Evolutionary conservation across 768 basidiomycete species (phyloP), one percentile per base, ranked within the genome.

Genomic region (Macrolepiota fuliginosa): DNA sequence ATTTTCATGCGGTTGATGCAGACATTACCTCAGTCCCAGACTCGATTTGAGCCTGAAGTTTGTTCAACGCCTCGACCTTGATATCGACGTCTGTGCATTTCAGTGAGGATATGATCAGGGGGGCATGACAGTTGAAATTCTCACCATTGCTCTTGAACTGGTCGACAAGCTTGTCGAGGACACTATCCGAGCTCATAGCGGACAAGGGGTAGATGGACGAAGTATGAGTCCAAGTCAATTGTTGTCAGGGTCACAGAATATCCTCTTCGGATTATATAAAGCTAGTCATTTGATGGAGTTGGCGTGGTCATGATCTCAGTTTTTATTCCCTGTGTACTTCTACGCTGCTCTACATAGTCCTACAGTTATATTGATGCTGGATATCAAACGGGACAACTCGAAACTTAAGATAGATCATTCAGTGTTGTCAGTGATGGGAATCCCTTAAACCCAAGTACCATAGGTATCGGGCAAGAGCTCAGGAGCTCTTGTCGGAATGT

Each of bases 11-110:
- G 22, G 7, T n/a, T 13, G 24, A 17, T 6, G 24, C 4, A 67
- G 60, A 50, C 64, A 76, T 53, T 71, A 92, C 92, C 81, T 94
- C 86, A 61, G 81, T 71, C 53, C 84, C 86, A 40, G 81, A 76
- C 74, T 92, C 89, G 70, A 92, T 90, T 73, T 88, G 84, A 39
- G 78, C 79, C 72, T 93, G 88, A 46, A 94, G 79, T 75, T 91
- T 93, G 62, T 85, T 79, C 63, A 94, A 79, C 27, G 90, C 91
- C 70, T 94, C 91, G 24, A 92, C 81, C 76, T 88, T 92, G 63
- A 83, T 80, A 74, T 94, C 92, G 62, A 89, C 84, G 73, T 94
- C 92, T 67, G 37, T 54, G 61, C 37, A 56, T 56, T 56, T 25
- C 45, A 46, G 52, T 39, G 22, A 58, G 36, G 50, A 29, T 62